Evolutionary conservation across 805 yeast genomes (phyloP).

Genomic region (Candida taoyuanica): DNA sequence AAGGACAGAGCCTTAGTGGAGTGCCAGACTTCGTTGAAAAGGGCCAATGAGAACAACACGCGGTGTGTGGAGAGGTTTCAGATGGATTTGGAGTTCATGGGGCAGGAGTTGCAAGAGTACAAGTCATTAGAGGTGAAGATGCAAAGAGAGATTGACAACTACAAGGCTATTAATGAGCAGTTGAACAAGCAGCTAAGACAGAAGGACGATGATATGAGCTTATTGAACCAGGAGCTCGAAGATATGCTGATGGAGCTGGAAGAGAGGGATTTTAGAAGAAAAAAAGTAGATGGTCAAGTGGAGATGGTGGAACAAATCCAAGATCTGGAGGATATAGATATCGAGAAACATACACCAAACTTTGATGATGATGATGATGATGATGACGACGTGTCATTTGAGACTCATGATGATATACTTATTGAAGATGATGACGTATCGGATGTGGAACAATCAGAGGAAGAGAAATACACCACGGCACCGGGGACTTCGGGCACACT

Average conservation of each 20-base stretch:
- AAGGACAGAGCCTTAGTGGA: slow-evolving; percentile 24
- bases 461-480: not conserved
- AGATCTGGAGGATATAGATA: too few relatives aligned
- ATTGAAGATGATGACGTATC: slow-evolving; percentile 2
- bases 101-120: slow-evolving; percentile 14
- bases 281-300: not conserved
- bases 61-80: slow-evolving; percentile 12
- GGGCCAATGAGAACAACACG: slow-evolving; percentile 13
- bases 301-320: too few relatives aligned
- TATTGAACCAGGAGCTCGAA: slow-evolving; percentile 19
- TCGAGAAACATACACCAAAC: not conserved
- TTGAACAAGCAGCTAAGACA: slow-evolving; percentile 1
- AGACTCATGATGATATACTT: slow-evolving; percentile 1
- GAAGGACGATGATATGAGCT: slow-evolving; percentile 16
- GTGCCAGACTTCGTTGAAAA: slow-evolving; percentile 7
- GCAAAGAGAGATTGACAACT: slow-evolving; percentile 1
- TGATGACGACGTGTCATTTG: slow-evolving; percentile 1
- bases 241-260: slow-evolving; percentile 12
- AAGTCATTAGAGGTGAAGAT: slow-evolving; percentile 17
- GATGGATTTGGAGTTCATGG: slow-evolving; percentile 16
- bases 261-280: not conserved
- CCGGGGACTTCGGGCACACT: not conserved
- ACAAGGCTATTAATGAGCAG: not conserved
- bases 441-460: not conserved
- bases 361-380: slow-evolving; percentile 1